phyloP scores from a whole-genome alignment of 306 rosid genomes.

The Prunus davidiana region DNA sequence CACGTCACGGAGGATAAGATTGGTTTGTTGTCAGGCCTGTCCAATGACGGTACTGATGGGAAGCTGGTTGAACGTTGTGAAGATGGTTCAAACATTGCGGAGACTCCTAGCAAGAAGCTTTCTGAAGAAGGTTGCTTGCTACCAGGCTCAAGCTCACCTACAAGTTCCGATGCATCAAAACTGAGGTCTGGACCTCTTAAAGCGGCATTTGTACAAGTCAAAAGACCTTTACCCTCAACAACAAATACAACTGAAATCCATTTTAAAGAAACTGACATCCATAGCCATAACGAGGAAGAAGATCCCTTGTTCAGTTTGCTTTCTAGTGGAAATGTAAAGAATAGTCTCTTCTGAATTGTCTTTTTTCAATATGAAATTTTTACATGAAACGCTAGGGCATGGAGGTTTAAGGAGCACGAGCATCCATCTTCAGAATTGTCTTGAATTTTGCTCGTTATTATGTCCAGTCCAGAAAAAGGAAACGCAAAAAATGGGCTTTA shows the following conservation, averaged over 20 bases:
- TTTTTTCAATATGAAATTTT: neutral
- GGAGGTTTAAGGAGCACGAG: neutral
- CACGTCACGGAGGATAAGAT: conserved; percentile 15
- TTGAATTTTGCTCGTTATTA: neutral
- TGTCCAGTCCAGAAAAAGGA: too few relatives aligned
- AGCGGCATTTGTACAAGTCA: conserved; percentile 67
- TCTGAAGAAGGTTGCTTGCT: conserved; percentile 23
- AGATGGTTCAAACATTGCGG: conserved; percentile 27
- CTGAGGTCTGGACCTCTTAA: conserved; percentile 36
- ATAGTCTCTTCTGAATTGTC: conserved; percentile 39
- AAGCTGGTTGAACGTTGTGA: conserved; percentile 20
- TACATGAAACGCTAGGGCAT: too few relatives aligned
- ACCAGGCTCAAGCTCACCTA: conserved; percentile 23
- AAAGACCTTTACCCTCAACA: conserved; percentile 26
- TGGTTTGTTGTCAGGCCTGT: conserved; percentile 25
- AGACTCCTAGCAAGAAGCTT: conserved; percentile 17
- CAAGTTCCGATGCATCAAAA: conserved; percentile 19
- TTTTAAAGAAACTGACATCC: conserved; percentile 33
- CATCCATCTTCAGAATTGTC: neutral
- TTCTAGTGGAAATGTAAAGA: conserved; percentile 34
- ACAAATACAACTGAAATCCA: conserved; percentile 20
- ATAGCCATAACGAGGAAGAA: conserved; percentile 27
- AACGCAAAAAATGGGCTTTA: too few relatives aligned
- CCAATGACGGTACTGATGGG: conserved; percentile 8
- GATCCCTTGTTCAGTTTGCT: conserved; percentile 51